These are phyloP conservation scores for Botrytis aclada DNA, from an alignment of 2,329 filamentous ascomycete genomes.

Conservation along the genomic window DNA sequence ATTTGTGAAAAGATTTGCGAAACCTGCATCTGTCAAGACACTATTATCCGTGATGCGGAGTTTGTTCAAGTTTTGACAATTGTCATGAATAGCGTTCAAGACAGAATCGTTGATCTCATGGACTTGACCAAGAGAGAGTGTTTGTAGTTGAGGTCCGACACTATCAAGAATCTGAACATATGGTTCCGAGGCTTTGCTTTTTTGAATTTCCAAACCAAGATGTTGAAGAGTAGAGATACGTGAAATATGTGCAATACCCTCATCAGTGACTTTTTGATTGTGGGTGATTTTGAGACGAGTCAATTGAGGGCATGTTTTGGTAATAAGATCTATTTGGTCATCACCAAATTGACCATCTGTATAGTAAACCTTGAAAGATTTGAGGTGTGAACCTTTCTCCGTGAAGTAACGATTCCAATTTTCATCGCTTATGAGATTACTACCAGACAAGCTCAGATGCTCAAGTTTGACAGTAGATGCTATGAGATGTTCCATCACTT, in stretches of 20 bases:
- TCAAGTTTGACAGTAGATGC: conserved; percentile 67
- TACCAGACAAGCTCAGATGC: conserved; percentile 74
- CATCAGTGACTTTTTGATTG: conserved; percentile 69
- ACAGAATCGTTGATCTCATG: conserved; percentile 64
- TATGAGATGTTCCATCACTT: conserved; percentile 75
- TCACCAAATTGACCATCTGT: conserved; percentile 81
- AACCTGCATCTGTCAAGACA: conserved; percentile 70
- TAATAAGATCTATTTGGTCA: conserved; percentile 60
- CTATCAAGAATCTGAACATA: conserved; percentile 59
- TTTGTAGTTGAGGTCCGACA: conserved; percentile 66
- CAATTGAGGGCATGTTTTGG: conserved; percentile 63
- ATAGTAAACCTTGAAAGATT: conserved; percentile 73
- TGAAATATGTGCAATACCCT: conserved; percentile 63
- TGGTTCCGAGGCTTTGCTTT: conserved; percentile 51
- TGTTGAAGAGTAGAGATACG: conserved; percentile 65
- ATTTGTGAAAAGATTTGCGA: conserved; percentile 66
- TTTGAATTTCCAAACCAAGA: conserved; percentile 67
- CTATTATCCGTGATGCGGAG: conserved; percentile 79
- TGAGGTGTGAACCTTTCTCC: conserved; percentile 61
- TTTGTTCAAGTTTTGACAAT: conserved; percentile 68
- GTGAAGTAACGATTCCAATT: conserved; percentile 71
- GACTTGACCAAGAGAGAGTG: conserved; percentile 73
- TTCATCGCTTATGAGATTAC: conserved; percentile 75
- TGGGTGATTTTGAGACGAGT: conserved; percentile 75
- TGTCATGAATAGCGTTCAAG: conserved; percentile 65